A percentile compares a stretch with the other conserved stretches of the same genome.
Evolutionary conservation across 495 filamentous ascomycete species (phyloP).

Genomic region (Friedmanniomyces endolithicus): DNA sequence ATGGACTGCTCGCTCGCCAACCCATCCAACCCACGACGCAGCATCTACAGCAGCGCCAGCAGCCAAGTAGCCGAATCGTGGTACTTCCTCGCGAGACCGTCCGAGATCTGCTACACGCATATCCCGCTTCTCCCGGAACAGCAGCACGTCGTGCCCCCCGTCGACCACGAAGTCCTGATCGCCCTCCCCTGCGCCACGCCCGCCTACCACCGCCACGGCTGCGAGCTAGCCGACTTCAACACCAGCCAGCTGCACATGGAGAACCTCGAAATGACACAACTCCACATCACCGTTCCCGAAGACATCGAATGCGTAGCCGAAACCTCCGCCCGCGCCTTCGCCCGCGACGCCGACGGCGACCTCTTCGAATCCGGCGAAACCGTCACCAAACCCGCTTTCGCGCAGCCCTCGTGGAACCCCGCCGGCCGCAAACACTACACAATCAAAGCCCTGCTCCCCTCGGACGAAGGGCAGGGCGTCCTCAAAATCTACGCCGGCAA

Average conservation of each 20-base stretch:
- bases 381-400: conserved; percentile 70
- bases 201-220: conserved; percentile 67
- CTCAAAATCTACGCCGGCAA: conserved; percentile 91
- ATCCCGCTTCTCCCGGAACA: conserved; percentile 72
- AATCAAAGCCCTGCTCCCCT: conserved; percentile 79
- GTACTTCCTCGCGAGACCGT: conserved; percentile 81
- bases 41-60: conserved; percentile 58
- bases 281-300: conserved; percentile 71
- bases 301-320: conserved; percentile 89
- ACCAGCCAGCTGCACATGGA: conserved; percentile 78
- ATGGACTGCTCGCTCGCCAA: conserved; percentile 90
- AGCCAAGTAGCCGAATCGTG: conserved; percentile 64
- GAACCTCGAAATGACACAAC: conserved; percentile 79
- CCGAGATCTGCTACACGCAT: conserved; percentile 88
- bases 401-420: conserved; percentile 89
- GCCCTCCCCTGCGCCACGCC: conserved; percentile 76
- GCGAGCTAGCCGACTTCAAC: conserved; percentile 78
- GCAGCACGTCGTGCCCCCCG: conserved; percentile 83
- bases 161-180: conserved; percentile 69
- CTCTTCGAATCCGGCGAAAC: conserved; percentile 85
- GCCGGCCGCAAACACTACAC: conserved; percentile 77
- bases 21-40: conserved; percentile 73
- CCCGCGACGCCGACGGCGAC: conserved; percentile 76
- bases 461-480: conserved; percentile 78
- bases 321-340: conserved; percentile 70